Percentiles rank a stretch among this genome's conserved stretches.
Conservation (phyloP, 352 stramenopile genomes). For the Thalassiosira delicatula region DNA sequence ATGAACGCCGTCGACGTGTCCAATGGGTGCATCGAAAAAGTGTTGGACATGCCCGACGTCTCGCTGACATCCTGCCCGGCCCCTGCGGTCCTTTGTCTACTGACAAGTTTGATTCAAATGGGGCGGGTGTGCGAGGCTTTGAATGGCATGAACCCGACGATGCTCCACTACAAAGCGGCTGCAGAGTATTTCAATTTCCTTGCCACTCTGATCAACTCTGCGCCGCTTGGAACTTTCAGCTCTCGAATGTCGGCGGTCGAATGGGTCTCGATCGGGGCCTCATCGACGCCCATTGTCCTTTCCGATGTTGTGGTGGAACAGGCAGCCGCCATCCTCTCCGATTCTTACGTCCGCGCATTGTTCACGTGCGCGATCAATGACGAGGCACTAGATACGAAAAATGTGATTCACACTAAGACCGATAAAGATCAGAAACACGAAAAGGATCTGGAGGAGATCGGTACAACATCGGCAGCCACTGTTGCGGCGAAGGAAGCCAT, state of each 20-base stretch:
- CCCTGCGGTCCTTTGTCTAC: slow-evolving; percentile 72
- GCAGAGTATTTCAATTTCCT: slow-evolving; percentile 76
- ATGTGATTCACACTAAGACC: slow-evolving; percentile 68
- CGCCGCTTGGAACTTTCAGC: slow-evolving; percentile 75
- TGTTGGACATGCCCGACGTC: slow-evolving; percentile 66
- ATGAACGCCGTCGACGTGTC: slow-evolving; percentile 51
- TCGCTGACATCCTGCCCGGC: slow-evolving; percentile 71
- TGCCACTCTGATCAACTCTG: slow-evolving; percentile 68
- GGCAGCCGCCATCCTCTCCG: slow-evolving; percentile 64
- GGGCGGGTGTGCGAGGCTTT: slow-evolving; percentile 58
- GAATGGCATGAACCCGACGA: slow-evolving; percentile 59
- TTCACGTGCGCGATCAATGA: slow-evolving; percentile 74
- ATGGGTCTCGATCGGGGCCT: slow-evolving; percentile 75
- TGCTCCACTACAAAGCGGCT: slow-evolving; percentile 56
- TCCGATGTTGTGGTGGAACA: slow-evolving; percentile 77
- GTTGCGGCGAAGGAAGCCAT: slow-evolving; percentile 81
- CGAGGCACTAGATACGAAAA: slow-evolving; percentile 55
- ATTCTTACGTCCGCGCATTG: slow-evolving; percentile 73
- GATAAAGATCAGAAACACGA: slow-evolving; percentile 82
- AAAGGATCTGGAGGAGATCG: slow-evolving; percentile 70
- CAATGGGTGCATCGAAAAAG: slow-evolving; percentile 52
- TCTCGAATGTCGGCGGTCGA: slow-evolving; percentile 75
- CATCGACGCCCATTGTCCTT: slow-evolving; percentile 75
- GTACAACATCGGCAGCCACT: slow-evolving; percentile 52
- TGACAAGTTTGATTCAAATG: slow-evolving; percentile 77